Conservation (phyloP, 2,329 filamentous ascomycete species). For the Malbranchea zuffiana region DNA sequence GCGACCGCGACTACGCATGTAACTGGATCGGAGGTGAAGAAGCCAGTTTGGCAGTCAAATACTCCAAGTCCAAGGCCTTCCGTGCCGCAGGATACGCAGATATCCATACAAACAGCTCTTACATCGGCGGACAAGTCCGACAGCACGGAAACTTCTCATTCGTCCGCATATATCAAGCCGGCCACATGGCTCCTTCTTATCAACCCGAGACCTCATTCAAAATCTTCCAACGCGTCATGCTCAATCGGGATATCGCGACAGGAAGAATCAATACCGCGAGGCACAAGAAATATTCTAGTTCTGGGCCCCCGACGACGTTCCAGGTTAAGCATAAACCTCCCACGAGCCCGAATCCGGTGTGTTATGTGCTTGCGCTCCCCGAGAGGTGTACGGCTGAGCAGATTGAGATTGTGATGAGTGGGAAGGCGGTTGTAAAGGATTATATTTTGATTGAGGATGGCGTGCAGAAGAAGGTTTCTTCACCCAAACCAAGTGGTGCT, state of each 20-base stretch:
- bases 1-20: conserved; percentile 46
- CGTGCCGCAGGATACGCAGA: conserved; percentile 34
- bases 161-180: conserved; percentile 27
- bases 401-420: conserved; percentile 32
- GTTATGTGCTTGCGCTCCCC: conserved; percentile 32
- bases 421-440: conserved; percentile 37
- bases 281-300: conserved; percentile 30
- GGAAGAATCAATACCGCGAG: conserved; percentile 36
- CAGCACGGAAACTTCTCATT: conserved; percentile 35
- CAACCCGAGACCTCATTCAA: conserved; percentile 45
- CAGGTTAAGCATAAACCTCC: conserved; percentile 39
- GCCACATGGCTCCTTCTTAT: conserved; percentile 39
- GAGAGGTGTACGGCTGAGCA: conserved; percentile 38
- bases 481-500: no score
- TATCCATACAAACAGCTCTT: conserved; percentile 23
- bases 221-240: conserved; percentile 44
- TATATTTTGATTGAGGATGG: conserved; percentile 33
- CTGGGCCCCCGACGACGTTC: conserved; percentile 28
- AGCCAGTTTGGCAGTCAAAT: conserved; percentile 37
- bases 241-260: conserved; percentile 45
- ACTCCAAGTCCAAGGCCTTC: conserved; percentile 32
- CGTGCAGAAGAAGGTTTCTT: no score
- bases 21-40: conserved; percentile 43
- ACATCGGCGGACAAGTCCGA: conserved; percentile 32
- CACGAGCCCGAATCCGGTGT: conserved; percentile 31